A percentile compares a stretch with the other conserved stretches of the same genome.
Conservation (phyloP, 768 basidiomycete genomes). For the Paxillus ammoniavirescens region DNA sequence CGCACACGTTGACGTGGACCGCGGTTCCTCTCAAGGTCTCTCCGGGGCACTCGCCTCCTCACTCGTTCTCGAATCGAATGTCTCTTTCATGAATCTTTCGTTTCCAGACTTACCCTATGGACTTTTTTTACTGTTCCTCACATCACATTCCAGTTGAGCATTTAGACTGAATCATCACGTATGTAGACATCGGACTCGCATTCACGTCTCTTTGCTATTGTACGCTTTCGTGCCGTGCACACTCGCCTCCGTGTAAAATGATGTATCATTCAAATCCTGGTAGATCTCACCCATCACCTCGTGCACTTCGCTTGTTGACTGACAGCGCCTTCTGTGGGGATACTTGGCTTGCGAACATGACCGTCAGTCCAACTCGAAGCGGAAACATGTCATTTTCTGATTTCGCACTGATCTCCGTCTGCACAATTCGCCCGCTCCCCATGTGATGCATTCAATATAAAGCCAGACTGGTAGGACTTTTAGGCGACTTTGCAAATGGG, state of each 20-base stretch:
- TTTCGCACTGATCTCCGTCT: slow-evolving; percentile 19
- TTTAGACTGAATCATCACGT: slow-evolving; percentile 22
- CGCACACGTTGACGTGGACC: slow-evolving; percentile 21
- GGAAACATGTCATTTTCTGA: not conserved
- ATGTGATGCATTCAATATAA: too few species aligned
- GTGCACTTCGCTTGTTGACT: not conserved
- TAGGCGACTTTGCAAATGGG: slow-evolving; percentile 2
- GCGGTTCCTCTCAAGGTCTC: slow-evolving; percentile 15
- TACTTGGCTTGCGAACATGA: too few species aligned
- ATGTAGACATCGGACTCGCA: slow-evolving; percentile 30
- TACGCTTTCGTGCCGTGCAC: slow-evolving; percentile 17
- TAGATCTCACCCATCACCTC: not conserved
- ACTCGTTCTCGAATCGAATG: slow-evolving; percentile 28
- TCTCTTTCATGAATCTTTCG: slow-evolving; percentile 5
- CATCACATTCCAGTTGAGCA: slow-evolving; percentile 12
- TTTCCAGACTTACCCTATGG: not conserved
- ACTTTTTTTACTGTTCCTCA: slow-evolving; percentile 1
- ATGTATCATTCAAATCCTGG: not conserved
- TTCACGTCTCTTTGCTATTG: slow-evolving; percentile 13
- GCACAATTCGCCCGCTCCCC: too few species aligned
- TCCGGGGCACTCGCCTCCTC: slow-evolving; percentile 15
- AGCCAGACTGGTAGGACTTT: not conserved
- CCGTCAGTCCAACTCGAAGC: not conserved
- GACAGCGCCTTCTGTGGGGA: not conserved
- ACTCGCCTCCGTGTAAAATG: not conserved